A percentile compares a stretch with the other conserved stretches of the same genome.
Evolutionary conservation across 2,329 filamentous ascomycete species (phyloP).

Genomic region (Dendrostoma leiphaemia): DNA sequence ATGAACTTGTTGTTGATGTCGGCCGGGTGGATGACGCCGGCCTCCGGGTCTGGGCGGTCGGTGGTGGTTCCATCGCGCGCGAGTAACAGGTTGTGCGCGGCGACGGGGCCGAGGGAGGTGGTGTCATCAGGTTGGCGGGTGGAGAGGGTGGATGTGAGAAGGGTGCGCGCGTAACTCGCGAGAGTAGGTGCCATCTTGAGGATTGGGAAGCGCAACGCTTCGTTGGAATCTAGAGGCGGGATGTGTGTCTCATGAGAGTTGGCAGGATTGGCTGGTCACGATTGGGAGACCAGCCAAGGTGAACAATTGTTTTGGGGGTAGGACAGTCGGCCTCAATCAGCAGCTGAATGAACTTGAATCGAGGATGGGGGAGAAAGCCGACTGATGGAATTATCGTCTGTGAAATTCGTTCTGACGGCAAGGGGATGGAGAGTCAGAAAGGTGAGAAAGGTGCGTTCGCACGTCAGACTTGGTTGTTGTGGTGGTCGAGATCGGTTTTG

Average conservation of each 20-base stretch:
- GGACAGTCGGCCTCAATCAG: neutral
- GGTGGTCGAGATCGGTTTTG: slow-evolving; percentile 10
- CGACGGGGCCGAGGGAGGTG: slow-evolving; percentile 39
- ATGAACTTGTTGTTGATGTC: slow-evolving; percentile 68
- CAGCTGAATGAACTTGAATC: neutral
- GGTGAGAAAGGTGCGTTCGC: neutral
- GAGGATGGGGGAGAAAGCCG: neutral
- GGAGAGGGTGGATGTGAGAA: slow-evolving; percentile 29
- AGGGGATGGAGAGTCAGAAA: neutral
- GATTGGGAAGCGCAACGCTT: slow-evolving; percentile 9
- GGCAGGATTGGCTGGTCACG: slow-evolving; percentile 19
- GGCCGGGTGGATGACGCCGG: slow-evolving; percentile 51
- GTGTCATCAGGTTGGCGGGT: slow-evolving; percentile 23
- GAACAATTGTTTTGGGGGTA: neutral
- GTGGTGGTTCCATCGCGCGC: slow-evolving; percentile 34
- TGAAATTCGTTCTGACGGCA: neutral
- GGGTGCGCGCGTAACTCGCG: slow-evolving; percentile 11
- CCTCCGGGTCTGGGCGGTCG: slow-evolving; percentile 35
- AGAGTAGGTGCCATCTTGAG: slow-evolving; percentile 38
- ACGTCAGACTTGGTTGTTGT: slow-evolving; percentile 9
- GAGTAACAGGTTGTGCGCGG: slow-evolving; percentile 41
- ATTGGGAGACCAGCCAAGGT: slow-evolving; percentile 28
- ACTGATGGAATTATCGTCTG: neutral
- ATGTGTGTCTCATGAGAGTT: slow-evolving; percentile 1
- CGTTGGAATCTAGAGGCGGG: slow-evolving; percentile 8